phyloP scores from a whole-genome alignment of 441 rosid species.

The Erysimum cheiri region DNA sequence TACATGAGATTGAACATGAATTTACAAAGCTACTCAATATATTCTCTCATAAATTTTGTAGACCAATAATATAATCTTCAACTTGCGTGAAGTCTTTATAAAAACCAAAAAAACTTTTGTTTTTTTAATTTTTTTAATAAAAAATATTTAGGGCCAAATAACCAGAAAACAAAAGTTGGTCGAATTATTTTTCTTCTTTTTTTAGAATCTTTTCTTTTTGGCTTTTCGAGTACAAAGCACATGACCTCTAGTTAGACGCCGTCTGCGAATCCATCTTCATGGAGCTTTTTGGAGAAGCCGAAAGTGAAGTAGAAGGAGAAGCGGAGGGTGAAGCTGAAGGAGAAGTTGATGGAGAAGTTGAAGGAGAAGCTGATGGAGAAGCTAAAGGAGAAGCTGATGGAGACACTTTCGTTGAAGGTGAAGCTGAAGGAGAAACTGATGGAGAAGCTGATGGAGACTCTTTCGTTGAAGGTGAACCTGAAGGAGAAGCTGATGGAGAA shows the following conservation, averaged over 20 bases:
- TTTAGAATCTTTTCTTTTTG: neutral
- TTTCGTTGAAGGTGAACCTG: neutral
- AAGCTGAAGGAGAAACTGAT: neutral
- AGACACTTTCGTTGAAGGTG: constrained; percentile 1
- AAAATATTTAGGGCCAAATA: too few relatives aligned
- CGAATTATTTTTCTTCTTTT: neutral
- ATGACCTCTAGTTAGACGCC: constrained; percentile 19
- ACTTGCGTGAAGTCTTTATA: neutral
- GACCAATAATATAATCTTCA: constrained; percentile 19
- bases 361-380: neutral
- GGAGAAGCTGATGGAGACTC: constrained; percentile 6
- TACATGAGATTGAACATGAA: constrained; percentile 17
- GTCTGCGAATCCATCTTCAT: constrained; percentile 7
- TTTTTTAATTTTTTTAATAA: too few relatives aligned
- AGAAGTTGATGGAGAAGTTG: neutral
- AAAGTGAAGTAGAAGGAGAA: neutral
- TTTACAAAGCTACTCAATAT: constrained; percentile 24
- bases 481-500: neutral
- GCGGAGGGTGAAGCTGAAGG: neutral
- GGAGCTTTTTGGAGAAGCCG: constrained; percentile 24
- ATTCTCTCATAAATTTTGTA: neutral
- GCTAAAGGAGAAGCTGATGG: constrained; percentile 3
- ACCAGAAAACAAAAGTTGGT: neutral
- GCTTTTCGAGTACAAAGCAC: neutral
- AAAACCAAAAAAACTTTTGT: neutral